Conservation (phyloP, 129 eudicot genomes). For the Tanacetum coccineum region DNA sequence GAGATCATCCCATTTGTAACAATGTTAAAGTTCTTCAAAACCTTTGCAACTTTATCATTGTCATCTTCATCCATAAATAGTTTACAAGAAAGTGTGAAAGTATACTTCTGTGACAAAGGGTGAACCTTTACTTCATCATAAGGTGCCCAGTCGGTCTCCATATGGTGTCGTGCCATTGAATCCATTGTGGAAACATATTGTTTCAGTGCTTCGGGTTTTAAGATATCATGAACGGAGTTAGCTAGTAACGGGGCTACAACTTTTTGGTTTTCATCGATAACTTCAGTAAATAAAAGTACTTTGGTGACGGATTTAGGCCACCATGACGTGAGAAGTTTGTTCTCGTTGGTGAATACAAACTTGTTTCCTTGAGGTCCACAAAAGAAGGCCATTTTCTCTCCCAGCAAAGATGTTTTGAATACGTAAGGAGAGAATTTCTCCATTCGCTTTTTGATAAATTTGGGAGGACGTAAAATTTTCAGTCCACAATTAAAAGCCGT, state of each 20-base stretch:
- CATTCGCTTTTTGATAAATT: slow-evolving; percentile 31
- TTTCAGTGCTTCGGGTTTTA: slow-evolving; percentile 41
- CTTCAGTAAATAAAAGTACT: slow-evolving; percentile 39
- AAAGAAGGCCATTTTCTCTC: slow-evolving; percentile 40
- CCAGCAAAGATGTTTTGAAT: slow-evolving; percentile 31
- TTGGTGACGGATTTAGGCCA: slow-evolving; percentile 41
- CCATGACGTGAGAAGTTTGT: slow-evolving; percentile 39
- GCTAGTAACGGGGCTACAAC: slow-evolving; percentile 28
- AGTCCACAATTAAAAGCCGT: too few relatives aligned
- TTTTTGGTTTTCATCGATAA: slow-evolving; percentile 23
- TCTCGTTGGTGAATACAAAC: slow-evolving; percentile 38
- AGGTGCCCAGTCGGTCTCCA: slow-evolving; percentile 29
- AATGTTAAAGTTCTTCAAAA: slow-evolving; percentile 17
- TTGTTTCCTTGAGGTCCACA: slow-evolving; percentile 41
- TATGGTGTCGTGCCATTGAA: slow-evolving; percentile 33
- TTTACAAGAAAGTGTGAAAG: slow-evolving; percentile 36
- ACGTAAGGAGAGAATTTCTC: slow-evolving; percentile 19
- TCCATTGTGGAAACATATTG: slow-evolving; percentile 35
- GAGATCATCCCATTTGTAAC: slow-evolving; percentile 35
- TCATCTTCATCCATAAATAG: slow-evolving; percentile 32
- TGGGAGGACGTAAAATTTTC: slow-evolving; percentile 30
- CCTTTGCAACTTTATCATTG: slow-evolving; percentile 12
- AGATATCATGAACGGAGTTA: slow-evolving; percentile 18
- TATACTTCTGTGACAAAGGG: slow-evolving; percentile 35
- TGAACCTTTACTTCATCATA: slow-evolving; percentile 26